phyloP scores from a whole-genome alignment of 495 filamentous ascomycete species.

The Penicillium bovifimosum region DNA sequence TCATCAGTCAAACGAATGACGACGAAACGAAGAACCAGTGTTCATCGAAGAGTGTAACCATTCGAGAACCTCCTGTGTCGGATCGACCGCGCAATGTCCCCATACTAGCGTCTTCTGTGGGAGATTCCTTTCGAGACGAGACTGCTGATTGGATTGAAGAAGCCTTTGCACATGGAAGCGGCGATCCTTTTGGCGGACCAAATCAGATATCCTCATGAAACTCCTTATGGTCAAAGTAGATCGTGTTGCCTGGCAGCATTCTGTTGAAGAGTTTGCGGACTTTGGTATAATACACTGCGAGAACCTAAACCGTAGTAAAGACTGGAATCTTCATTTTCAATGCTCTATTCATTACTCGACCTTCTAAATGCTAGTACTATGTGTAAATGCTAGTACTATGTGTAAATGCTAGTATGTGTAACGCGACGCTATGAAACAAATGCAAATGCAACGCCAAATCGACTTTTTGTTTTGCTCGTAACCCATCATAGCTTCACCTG shows the following conservation, averaged over 20 bases:
- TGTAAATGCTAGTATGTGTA: constrained; percentile 1
- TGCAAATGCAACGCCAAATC: constrained; percentile 1
- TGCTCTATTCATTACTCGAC: neutral
- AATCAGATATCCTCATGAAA: constrained; percentile 18
- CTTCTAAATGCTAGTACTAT: constrained; percentile 1
- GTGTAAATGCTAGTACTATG: too few species aligned
- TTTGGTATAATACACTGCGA: neutral
- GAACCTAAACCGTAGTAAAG: neutral
- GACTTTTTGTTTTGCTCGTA: neutral
- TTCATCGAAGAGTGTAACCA: neutral
- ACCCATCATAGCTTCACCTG: neutral
- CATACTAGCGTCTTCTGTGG: constrained; percentile 3
- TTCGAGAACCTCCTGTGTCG: neutral
- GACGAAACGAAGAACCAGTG: neutral
- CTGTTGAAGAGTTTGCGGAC: neutral
- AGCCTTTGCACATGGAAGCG: constrained; percentile 26
- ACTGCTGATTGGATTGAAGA: constrained; percentile 36
- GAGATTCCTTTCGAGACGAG: constrained; percentile 40
- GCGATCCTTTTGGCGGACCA: constrained; percentile 26
- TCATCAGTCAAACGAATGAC: neutral
- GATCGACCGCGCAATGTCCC: constrained; percentile 2
- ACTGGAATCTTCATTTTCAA: neutral
- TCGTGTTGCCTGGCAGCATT: neutral
- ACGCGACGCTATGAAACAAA: neutral
- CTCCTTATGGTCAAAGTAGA: neutral